phyloP scores from a whole-genome alignment of 2,329 filamentous ascomycete genomes.

The Penicillium digitatum region DNA sequence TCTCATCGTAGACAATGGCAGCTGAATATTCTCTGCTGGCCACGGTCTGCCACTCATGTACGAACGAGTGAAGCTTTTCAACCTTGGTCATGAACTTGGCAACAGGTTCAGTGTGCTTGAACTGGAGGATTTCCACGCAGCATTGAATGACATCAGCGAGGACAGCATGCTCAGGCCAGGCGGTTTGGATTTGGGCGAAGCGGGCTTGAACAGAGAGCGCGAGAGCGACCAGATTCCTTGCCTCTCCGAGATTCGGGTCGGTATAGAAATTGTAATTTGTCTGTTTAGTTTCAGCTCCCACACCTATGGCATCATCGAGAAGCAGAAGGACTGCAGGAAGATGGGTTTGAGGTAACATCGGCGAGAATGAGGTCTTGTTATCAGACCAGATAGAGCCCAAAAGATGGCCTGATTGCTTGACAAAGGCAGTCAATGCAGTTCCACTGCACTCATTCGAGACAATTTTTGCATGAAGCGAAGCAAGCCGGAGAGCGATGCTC shows the following conservation, averaged over 20 bases:
- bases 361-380: conserved; percentile 21
- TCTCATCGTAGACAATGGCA: conserved; percentile 64
- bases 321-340: conserved; percentile 64
- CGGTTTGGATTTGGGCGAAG: conserved; percentile 64
- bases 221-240: conserved; percentile 66
- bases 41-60: conserved; percentile 94
- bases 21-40: conserved; percentile 76
- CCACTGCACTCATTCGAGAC: conserved; percentile 33
- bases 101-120: conserved; percentile 76
- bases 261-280: conserved; percentile 82
- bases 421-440: conserved; percentile 30
- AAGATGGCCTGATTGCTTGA: conserved; percentile 35
- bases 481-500: conserved; percentile 58
- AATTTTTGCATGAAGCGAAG: conserved; percentile 55
- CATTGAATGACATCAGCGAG: conserved; percentile 72
- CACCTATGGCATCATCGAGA: conserved; percentile 58
- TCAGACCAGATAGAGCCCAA: conserved; percentile 35
- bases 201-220: conserved; percentile 65
- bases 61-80: conserved; percentile 77
- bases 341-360: conserved; percentile 48
- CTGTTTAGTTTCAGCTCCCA: conserved; percentile 43
- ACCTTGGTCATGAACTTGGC: conserved; percentile 80
- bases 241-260: conserved; percentile 71
- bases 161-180: conserved; percentile 71
- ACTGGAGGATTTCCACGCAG: conserved; percentile 70